Percentiles rank a stretch among this genome's conserved stretches.
These are phyloP conservation scores for Lagenaria siceraria DNA, from an alignment of 306 rosid genomes.

Conservation along the genomic window DNA sequence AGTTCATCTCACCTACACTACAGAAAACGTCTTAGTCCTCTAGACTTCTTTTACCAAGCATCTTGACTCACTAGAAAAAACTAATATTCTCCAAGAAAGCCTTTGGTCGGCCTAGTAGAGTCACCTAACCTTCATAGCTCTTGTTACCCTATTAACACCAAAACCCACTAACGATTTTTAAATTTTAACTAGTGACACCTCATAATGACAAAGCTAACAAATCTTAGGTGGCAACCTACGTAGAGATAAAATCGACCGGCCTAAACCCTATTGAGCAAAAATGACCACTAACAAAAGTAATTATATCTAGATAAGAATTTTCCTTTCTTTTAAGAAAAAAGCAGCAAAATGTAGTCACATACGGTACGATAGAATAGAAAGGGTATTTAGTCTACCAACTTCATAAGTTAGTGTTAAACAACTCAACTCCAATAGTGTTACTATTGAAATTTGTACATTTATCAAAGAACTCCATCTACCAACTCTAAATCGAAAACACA, in stretches of 20 bases:
- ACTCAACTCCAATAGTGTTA: too few relatives aligned
- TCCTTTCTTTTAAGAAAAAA: neutral
- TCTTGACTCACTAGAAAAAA: neutral
- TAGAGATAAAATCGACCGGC: neutral
- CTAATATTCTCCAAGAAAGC: neutral
- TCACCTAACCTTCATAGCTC: neutral
- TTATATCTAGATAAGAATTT: neutral
- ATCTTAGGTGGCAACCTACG: neutral
- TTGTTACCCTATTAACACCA: neutral
- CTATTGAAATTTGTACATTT: too few relatives aligned
- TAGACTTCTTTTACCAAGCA: neutral
- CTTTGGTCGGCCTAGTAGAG: neutral
- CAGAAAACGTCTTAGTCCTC: neutral
- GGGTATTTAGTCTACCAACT: too few relatives aligned
- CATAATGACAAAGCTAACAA: neutral
- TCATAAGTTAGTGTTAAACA: too few relatives aligned
- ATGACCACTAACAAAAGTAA: neutral
- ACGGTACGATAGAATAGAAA: too few relatives aligned
- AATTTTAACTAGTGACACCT: neutral
- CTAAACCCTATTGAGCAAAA: neutral
- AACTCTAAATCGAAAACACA: too few relatives aligned
- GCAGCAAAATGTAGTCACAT: neutral
- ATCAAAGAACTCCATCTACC: too few relatives aligned
- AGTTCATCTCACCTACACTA: neutral
- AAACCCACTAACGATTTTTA: neutral